A percentile compares a stretch with the other conserved stretches of the same genome.
These are phyloP conservation scores for Aureobasidium vineae DNA, from an alignment of 2,329 filamentous ascomycete species.

Conservation along the genomic window DNA sequence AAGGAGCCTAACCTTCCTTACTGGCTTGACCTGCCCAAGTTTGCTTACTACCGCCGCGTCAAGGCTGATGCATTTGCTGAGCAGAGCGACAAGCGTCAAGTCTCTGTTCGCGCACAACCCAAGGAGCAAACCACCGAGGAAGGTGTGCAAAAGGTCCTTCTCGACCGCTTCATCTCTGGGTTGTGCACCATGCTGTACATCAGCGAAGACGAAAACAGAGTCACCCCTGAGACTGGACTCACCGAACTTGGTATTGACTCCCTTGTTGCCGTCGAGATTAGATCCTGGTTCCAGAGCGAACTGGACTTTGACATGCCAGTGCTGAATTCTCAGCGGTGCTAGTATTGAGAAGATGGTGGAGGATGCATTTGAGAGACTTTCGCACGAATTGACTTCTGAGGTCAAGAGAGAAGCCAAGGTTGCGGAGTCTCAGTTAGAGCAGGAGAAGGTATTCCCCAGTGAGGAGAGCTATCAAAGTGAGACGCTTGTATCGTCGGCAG, in stretches of 20 bases:
- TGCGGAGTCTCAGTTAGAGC: background rate
- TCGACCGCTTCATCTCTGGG: background rate
- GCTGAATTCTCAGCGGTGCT: background rate
- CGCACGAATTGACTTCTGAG: background rate
- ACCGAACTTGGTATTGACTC: slow-evolving; percentile 43
- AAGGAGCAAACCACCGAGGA: slow-evolving; percentile 10
- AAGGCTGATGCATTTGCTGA: slow-evolving; percentile 11
- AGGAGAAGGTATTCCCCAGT: background rate
- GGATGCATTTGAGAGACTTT: background rate
- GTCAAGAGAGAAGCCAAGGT: slow-evolving; percentile 4
- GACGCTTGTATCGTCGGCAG: background rate
- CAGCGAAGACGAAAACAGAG: background rate
- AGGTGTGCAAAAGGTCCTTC: slow-evolving; percentile 8
- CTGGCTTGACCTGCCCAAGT: slow-evolving; percentile 17
- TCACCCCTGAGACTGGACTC: background rate
- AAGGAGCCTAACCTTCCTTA: slow-evolving; percentile 9
- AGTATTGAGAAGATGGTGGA: slow-evolving; percentile 17
- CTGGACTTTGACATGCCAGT: slow-evolving; percentile 40
- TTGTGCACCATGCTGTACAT: slow-evolving; percentile 9
- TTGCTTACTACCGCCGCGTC: slow-evolving; percentile 16
- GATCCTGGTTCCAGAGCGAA: slow-evolving; percentile 52
- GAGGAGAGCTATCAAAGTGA: slow-evolving; percentile 5
- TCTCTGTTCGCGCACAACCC: slow-evolving; percentile 12
- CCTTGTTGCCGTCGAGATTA: slow-evolving; percentile 43
- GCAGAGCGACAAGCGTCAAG: slow-evolving; percentile 8